Base-by-base conservation (phyloP, 805 yeast species). In the Starmera dryadoides region DNA sequence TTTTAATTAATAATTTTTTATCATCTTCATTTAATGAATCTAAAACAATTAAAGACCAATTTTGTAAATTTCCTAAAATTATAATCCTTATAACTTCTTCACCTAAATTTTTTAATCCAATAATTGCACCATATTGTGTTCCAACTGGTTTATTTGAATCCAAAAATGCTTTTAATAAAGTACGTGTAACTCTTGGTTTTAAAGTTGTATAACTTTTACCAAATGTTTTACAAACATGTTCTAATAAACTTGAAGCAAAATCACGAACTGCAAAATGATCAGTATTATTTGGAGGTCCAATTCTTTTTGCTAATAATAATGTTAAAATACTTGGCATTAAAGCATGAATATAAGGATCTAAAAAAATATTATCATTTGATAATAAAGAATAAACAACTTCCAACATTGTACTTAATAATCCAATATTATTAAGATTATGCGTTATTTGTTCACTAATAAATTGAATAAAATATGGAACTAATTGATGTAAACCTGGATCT, bases 291-390 rank as follows among this genome's bases (percentile, higher is more conserved):
- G 35, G 68, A 47, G 63, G 68, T 3, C 97, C 97, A n/a, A 91
- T 74, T 44, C 86, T 77, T 53, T 88, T 88, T 2, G 98, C 97
- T 36, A 93, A 71, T 33, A 93, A 70, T 17, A 91, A 69, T 0
- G 99, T 93, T 48, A 93, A 69, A 26, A 93, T 81, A 44, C 96
- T 86, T n/a, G 99, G 98, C 86, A 93, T 87, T 49, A 93, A 66
- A 1, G 96, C 91, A 64, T 94, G 98, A 34, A 93, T 87, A 55
- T 91, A 91, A 10, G 98, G 98, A 49, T 91, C 97, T 43, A 91
- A 70, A 52, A 88, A 91, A 30, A 93, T 79, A 17, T 95, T 81
- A 39, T 79, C 79, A 62, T 93, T 93, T 33, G 82, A 78, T 36
- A 88, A 69, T 23, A 93, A 68, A 0, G 98, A 88, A 43, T 86